Base-by-base conservation (phyloP, 306 rosid species). In the Sicyos edulis region DNA sequence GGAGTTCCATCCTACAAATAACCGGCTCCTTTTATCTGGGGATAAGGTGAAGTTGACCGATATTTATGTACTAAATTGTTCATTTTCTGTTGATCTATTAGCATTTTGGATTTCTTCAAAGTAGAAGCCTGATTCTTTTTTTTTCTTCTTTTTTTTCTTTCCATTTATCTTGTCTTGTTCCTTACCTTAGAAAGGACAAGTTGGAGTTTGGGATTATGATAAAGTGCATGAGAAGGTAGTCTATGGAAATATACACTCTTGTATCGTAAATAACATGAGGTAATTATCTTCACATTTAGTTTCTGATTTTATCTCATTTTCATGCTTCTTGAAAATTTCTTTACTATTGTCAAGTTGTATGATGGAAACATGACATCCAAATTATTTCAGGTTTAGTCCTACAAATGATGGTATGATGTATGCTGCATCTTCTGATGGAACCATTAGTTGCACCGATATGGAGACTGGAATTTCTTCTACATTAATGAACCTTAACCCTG, bases 361-460 rank as follows among this genome's bases (percentile, higher is more conserved):
- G 8, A 19, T 53, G 70, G 20, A 40, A 21, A 58, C 54, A 15
- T 44, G 37, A 42, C 54, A 49, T 19, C n/a, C 19, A 47, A 54
- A 50, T 17, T 72, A 58, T 80, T 65, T 50, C 81, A 92, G 98
- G 85, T 92, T 92, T 72, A 82, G 78, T 75, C 91, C 96, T 74
- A 66, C 86, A 72, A 88, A 84, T 80, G 92, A 83, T 74, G 88
- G 87, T 72, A 83, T 79, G 57, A 78, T 92, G 71, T 92, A 90
- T 83, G 83, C 89, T 73, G 89, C 96, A 55, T 90, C 98, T 60
- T 92, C 98, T 10, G 98, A 92, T 84, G 98, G 98, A 81, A 90
- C 96, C 5, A 17, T 88, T 73, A 79, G 90, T 79, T 85, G 77
- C 79, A 88, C 86, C 47, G 98, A 92, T 74, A 61, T 90, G 78